Conservation (phyloP, 805 yeast species). For the Ogataea henricii region DNA sequence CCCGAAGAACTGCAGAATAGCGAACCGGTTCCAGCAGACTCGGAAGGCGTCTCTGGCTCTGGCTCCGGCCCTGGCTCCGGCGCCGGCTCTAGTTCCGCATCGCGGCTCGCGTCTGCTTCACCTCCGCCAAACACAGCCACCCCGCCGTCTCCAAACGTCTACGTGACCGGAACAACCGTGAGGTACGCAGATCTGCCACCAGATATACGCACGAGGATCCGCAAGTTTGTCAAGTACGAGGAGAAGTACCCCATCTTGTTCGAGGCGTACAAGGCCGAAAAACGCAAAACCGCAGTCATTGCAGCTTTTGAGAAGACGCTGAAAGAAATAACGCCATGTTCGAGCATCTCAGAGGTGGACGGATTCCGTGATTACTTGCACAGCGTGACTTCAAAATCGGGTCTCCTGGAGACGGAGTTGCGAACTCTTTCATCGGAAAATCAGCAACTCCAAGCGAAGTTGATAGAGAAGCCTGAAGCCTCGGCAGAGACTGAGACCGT, state of each 20-base stretch:
- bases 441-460: neutral
- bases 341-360: slow-evolving; percentile 71
- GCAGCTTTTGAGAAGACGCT: slow-evolving; percentile 66
- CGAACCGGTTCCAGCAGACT: neutral
- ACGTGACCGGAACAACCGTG: slow-evolving; percentile 35
- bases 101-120: neutral
- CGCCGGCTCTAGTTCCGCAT: slow-evolving; percentile 1
- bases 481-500: neutral
- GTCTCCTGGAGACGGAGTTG: slow-evolving; percentile 66
- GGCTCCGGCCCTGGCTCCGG: slow-evolving; percentile 1
- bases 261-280: slow-evolving; percentile 84
- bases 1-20: slow-evolving; percentile 40
- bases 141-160: neutral
- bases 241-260: slow-evolving; percentile 83
- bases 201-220: slow-evolving; percentile 60
- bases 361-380: slow-evolving; percentile 68
- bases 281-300: slow-evolving; percentile 62
- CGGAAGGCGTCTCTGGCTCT: neutral
- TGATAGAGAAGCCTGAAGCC: neutral
- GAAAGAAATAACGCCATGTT: slow-evolving; percentile 78
- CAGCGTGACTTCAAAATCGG: slow-evolving; percentile 60
- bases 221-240: slow-evolving; percentile 83
- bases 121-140: neutral
- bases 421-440: slow-evolving; percentile 41
- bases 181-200: slow-evolving; percentile 49